phyloP scores from a whole-genome alignment of 2,329 filamentous ascomycete species.

The Sporothrix brunneoviolacea region DNA sequence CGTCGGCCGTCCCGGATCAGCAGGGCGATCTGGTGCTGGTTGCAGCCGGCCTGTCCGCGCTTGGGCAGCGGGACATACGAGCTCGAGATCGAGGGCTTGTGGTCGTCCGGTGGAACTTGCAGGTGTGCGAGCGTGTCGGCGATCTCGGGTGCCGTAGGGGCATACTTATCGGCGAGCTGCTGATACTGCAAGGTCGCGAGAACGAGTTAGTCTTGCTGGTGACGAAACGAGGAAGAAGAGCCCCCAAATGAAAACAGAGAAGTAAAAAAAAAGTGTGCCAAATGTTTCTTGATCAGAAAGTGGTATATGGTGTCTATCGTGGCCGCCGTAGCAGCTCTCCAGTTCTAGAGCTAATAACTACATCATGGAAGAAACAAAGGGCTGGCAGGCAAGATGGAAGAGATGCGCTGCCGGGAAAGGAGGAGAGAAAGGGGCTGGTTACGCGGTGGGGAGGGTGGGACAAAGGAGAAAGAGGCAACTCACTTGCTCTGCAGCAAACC shows the following conservation, averaged over 20 bases:
- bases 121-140: conserved; percentile 60
- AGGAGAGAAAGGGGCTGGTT: too few relatives aligned
- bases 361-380: conserved; percentile 32
- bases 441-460: not conserved
- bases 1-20: conserved; percentile 59
- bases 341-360: conserved; percentile 76
- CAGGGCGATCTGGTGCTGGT: conserved; percentile 53
- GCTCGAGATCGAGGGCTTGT: conserved; percentile 41
- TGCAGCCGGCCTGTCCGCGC: conserved; percentile 36
- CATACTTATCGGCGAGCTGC: conserved; percentile 61
- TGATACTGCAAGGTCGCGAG: conserved; percentile 49
- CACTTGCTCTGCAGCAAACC: conserved; percentile 62
- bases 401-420: too few relatives aligned
- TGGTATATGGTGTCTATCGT: conserved; percentile 54
- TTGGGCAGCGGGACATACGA: conserved; percentile 49
- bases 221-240: conserved; percentile 16
- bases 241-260: not conserved
- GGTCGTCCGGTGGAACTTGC: conserved; percentile 52
- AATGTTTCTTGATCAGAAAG: conserved; percentile 32
- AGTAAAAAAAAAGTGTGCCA: conserved; percentile 15
- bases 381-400: not conserved
- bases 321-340: conserved; percentile 57
- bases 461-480: conserved; percentile 21
- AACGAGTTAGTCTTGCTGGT: conserved; percentile 13
- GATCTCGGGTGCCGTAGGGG: conserved; percentile 57